phyloP scores from a whole-genome alignment of 768 basidiomycete species.

The Serendipita sp. region DNA sequence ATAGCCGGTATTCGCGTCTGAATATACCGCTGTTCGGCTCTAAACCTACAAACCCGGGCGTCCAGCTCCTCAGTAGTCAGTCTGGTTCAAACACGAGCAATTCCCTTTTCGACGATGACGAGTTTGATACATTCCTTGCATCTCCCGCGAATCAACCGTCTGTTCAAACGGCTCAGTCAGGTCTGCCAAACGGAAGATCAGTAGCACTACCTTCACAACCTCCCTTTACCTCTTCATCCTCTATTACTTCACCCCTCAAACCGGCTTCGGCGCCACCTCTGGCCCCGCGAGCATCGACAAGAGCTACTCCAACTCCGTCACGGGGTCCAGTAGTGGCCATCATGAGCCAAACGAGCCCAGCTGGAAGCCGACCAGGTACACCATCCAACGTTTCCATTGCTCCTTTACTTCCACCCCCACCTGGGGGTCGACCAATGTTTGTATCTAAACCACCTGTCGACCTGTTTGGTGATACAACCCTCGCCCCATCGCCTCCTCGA shows the following conservation, averaged over 20 bases:
- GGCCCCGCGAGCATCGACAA: background rate
- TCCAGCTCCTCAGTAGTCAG: background rate
- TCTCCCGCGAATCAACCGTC: background rate
- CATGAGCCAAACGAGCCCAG: background rate
- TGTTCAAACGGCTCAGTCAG: background rate
- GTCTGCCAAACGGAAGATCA: background rate
- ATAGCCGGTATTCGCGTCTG: background rate
- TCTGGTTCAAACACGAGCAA: background rate
- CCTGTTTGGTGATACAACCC: background rate
- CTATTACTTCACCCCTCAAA: background rate
- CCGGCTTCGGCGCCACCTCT: background rate
- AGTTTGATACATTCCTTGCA: background rate
- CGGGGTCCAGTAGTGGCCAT: background rate
- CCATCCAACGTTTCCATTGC: background rate
- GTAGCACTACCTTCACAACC: background rate
- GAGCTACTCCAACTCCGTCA: background rate
- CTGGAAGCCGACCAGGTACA: background rate
- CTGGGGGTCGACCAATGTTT: background rate
- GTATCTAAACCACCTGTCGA: background rate
- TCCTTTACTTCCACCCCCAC: background rate
- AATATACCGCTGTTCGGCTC: background rate
- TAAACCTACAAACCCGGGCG: background rate
- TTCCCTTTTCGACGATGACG: background rate
- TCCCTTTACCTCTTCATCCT: background rate
- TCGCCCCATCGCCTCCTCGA: background rate